Base-by-base conservation (phyloP, 192 early-diverging fungal genomes). In the Lobosporangium transversale region DNA sequence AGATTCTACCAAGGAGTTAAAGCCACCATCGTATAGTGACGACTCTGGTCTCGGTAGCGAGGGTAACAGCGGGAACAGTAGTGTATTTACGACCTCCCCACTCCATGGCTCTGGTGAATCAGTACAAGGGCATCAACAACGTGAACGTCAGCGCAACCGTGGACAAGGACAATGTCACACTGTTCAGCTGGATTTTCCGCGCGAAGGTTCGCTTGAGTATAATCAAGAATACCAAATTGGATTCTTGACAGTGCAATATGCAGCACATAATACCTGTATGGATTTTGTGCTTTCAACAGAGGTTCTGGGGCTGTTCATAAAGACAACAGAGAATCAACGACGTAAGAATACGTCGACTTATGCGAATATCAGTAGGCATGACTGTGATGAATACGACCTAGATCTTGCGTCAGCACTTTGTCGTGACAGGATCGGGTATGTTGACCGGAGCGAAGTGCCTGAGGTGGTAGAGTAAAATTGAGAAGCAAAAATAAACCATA, bases 161-260 rank as follows among this genome's bases (percentile, higher is more conserved):
- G 45, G 27, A 18, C 58, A 73, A 29, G 56, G 62, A n/a, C 63
- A 60, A 23, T 66, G 71, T 33, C 54, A 64, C 10, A 73, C 63
- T 14, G 62, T 75, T 4, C 71, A 66, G 33, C 55, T 75, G 3
- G 63, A 75, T 45, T 75, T 75, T 49, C 71, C 71, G 33, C 33
- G 63, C 8, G 71, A 75, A 26, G 71, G 71, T 2, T 53, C 63
- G 23, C 58, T 75, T 20, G 71, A 75, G 52, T 75, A 75, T 37
- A 75, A 75, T 14, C 63, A 75, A 20, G 63, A 66, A 21, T 60
- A 75, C 6, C 71, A 75, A 53, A 75, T 75, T 50, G 71, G 71
- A 24, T 75, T 75, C 45, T n/a, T 75, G 35, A 75, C 71, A 0
- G 71, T 75, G 7, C 43, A 75, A n/a, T 75, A 66, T 48, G 71